Evolutionary conservation across 1,284 basidiomycete genomes (phyloP).

Genomic region (Thecaphora frezii): DNA sequence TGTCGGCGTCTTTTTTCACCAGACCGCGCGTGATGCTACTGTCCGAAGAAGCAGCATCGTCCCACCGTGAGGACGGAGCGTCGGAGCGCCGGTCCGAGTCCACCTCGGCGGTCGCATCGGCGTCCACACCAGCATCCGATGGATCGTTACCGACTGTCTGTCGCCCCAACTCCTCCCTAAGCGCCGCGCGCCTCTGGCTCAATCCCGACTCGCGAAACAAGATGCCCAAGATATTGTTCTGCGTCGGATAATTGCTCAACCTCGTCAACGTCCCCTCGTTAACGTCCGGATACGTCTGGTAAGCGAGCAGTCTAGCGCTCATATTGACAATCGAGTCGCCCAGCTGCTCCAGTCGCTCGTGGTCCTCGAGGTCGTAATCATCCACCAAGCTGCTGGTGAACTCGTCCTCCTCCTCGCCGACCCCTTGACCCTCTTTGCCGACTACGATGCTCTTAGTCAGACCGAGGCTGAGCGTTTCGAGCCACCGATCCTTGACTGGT

Average conservation of each 20-base stretch:
- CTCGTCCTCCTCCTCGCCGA: constrained; percentile 1
- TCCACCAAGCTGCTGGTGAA: constrained; percentile 23
- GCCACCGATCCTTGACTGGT: constrained; percentile 29
- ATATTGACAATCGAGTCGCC: constrained; percentile 42
- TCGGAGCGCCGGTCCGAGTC: no score
- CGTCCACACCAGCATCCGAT: background rate
- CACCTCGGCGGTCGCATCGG: background rate
- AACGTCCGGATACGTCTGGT: constrained; percentile 28
- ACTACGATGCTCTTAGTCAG: constrained; percentile 20
- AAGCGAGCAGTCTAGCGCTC: constrained; percentile 31
- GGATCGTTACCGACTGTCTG: background rate
- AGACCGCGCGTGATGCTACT: background rate
- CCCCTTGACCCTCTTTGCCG: background rate
- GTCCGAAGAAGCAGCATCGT: constrained; percentile 2
- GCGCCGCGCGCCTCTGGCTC: constrained; percentile 9
- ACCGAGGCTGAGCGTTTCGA: constrained; percentile 29
- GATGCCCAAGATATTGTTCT: constrained; percentile 35
- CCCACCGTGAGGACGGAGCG: background rate
- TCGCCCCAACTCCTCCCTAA: constrained; percentile 21
- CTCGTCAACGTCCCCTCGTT: constrained; percentile 30
- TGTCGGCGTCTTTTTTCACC: constrained; percentile 35
- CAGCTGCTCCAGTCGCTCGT: constrained; percentile 35
- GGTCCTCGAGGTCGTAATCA: constrained; percentile 35
- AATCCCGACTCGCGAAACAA: constrained; percentile 32
- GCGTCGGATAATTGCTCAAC: constrained; percentile 33